These are phyloP conservation scores for Spinellus fusiger DNA, from an alignment of 192 early-diverging fungal genomes.

Conservation along the genomic window DNA sequence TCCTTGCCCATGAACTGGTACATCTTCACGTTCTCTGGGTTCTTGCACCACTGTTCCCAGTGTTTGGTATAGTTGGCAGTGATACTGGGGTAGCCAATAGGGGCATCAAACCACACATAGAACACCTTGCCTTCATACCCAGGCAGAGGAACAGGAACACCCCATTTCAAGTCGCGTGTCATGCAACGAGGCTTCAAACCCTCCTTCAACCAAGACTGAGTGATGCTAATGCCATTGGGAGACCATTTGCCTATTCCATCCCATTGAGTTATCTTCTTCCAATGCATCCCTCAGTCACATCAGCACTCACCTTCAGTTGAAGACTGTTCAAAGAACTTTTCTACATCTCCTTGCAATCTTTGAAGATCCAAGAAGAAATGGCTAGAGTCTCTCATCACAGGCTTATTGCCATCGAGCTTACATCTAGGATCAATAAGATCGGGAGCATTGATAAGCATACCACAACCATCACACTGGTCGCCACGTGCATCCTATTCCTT, in stretches of 20 bases:
- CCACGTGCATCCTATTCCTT: constrained; percentile 79
- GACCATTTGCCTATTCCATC: constrained; percentile 88
- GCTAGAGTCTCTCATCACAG: constrained; percentile 74
- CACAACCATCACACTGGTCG: constrained; percentile 98
- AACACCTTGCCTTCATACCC: constrained; percentile 92
- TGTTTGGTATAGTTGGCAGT: constrained; percentile 91
- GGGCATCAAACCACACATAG: constrained; percentile 99
- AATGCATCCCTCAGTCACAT: too few relatives aligned
- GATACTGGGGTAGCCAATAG: constrained; percentile 96
- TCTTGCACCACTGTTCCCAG: constrained; percentile 99
- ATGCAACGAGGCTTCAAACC: constrained; percentile 92
- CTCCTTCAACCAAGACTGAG: constrained; percentile 89
- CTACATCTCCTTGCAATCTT: constrained; percentile 67
- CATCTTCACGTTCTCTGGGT: constrained; percentile 89
- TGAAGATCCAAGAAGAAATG: constrained; percentile 90
- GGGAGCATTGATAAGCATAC: constrained; percentile 81
- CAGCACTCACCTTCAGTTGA: too few relatives aligned
- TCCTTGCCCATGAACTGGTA: constrained; percentile 99
- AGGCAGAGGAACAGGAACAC: constrained; percentile 82
- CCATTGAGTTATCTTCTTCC: too few relatives aligned
- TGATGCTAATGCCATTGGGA: constrained; percentile 80
- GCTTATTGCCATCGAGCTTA: constrained; percentile 82
- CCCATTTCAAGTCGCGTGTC: constrained; percentile 99
- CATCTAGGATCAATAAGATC: constrained; percentile 93
- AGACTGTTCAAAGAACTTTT: constrained; percentile 74